Percentiles rank a stretch among this genome's conserved stretches.
These are phyloP conservation scores for Lichtheimia corymbifera DNA, from an alignment of 371 early-diverging fungal genomes.

Conservation along the genomic window DNA sequence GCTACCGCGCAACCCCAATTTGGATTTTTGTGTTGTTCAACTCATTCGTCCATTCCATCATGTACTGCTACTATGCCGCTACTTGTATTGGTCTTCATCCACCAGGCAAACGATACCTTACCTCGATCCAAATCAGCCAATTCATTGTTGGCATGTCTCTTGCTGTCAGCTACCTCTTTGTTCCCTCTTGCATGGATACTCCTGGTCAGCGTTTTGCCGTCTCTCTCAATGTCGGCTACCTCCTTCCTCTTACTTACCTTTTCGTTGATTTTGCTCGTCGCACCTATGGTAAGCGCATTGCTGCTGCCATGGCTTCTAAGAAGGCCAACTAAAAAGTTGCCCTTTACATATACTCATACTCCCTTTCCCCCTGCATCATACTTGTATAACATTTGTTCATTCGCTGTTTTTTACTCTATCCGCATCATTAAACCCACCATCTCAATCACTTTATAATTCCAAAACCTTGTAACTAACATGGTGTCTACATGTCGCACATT, in stretches of 20 bases:
- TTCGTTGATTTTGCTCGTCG: slow-evolving; percentile 77
- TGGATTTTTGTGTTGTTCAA: slow-evolving; percentile 89
- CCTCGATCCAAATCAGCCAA: slow-evolving; percentile 86
- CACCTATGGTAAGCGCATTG: slow-evolving; percentile 61
- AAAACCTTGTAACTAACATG: no score
- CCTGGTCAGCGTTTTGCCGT: slow-evolving; percentile 70
- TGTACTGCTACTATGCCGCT: slow-evolving; percentile 87
- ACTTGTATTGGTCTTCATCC: slow-evolving; percentile 78
- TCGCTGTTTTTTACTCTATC: no score
- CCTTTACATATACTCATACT: no score
- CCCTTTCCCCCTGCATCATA: no score
- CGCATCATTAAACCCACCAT: no score
- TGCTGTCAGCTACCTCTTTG: slow-evolving; percentile 69
- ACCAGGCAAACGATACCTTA: slow-evolving; percentile 83
- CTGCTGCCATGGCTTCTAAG: slow-evolving; percentile 32
- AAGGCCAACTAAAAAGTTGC: slow-evolving; percentile 47
- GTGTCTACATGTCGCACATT: no score
- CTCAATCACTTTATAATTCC: no score
- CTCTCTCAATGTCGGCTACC: slow-evolving; percentile 71
- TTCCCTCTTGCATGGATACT: slow-evolving; percentile 64
- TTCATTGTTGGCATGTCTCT: slow-evolving; percentile 79
- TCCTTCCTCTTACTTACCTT: slow-evolving; percentile 78
- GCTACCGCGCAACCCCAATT: slow-evolving; percentile 74
- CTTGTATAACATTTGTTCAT: no score
- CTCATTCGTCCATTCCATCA: slow-evolving; percentile 89